Evolutionary conservation across 2,329 filamentous ascomycete species (phyloP).

Genomic region (Diaporthe sp.): DNA sequence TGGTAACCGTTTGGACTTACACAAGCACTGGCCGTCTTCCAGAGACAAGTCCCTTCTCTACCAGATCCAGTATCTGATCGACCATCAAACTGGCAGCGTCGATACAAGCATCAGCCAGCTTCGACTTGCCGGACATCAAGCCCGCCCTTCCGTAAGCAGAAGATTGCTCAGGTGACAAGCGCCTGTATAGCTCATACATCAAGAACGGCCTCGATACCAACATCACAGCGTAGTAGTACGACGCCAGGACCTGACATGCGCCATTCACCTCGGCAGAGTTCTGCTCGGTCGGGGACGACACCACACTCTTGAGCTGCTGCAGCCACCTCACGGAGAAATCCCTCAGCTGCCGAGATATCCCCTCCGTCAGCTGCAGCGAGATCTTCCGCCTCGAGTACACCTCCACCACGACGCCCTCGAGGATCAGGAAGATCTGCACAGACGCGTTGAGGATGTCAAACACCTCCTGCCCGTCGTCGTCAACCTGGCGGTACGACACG

Average conservation of each 20-base stretch:
- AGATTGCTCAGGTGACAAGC: conserved; percentile 54
- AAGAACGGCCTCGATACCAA: conserved; percentile 68
- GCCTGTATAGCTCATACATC: conserved; percentile 66
- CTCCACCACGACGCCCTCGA: conserved; percentile 64
- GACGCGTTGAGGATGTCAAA: conserved; percentile 65
- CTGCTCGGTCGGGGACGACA: conserved; percentile 46
- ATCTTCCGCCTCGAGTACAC: conserved; percentile 68
- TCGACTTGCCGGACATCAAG: conserved; percentile 59
- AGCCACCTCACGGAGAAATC: conserved; percentile 67
- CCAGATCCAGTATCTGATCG: conserved; percentile 60
- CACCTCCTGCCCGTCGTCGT: conserved; percentile 53
- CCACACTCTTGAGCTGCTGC: conserved; percentile 56
- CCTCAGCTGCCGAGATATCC: conserved; percentile 65
- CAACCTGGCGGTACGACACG: conserved; percentile 58
- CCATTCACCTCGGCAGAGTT: conserved; percentile 55
- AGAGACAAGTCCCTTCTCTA: conserved; percentile 58
- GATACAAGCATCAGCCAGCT: conserved; percentile 67
- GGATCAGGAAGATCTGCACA: conserved; percentile 66
- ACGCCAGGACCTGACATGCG: conserved; percentile 64
- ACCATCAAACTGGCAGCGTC: conserved; percentile 68
- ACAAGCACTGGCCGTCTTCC: conserved; percentile 63
- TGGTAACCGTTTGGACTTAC: conserved; percentile 52
- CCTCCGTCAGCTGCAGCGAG: conserved; percentile 65
- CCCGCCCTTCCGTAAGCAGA: conserved; percentile 41
- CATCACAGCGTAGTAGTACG: conserved; percentile 71